Percentiles rank a stretch among this genome's conserved stretches.
Evolutionary conservation across 306 rosid genomes (phyloP).

Genomic region (Gillenia trifoliata): DNA sequence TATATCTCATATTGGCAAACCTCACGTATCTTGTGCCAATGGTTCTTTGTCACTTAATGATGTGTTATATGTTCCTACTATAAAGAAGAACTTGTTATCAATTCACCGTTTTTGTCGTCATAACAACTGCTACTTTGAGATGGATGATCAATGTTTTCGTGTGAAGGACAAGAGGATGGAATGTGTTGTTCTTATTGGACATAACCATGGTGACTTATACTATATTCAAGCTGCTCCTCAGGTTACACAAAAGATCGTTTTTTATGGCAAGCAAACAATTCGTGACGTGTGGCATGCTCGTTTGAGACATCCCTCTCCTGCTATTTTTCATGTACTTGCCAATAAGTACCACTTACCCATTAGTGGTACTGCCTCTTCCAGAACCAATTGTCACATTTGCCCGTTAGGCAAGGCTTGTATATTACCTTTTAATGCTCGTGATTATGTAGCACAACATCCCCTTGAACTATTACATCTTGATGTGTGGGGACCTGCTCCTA

Average conservation of each 20-base stretch:
- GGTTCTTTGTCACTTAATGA: background rate
- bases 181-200: background rate
- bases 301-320: background rate
- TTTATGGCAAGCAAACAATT: too few species aligned
- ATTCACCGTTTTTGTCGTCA: background rate
- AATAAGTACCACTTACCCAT: too few species aligned
- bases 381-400: too few species aligned
- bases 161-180: background rate
- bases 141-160: background rate
- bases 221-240: background rate
- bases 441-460: background rate
- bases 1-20: background rate
- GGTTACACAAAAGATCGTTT: too few species aligned
- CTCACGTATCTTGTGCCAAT: background rate
- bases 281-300: background rate
- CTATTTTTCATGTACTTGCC: background rate
- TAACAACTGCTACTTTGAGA: background rate
- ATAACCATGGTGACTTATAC: background rate
- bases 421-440: background rate
- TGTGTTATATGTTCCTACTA: background rate
- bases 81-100: background rate
- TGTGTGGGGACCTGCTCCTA: background rate
- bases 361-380: too few species aligned
- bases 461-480: background rate
- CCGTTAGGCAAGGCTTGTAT: background rate